Evolutionary conservation across 352 stramenopile genomes (phyloP).

Genomic region (Phytophthora ramorum): DNA sequence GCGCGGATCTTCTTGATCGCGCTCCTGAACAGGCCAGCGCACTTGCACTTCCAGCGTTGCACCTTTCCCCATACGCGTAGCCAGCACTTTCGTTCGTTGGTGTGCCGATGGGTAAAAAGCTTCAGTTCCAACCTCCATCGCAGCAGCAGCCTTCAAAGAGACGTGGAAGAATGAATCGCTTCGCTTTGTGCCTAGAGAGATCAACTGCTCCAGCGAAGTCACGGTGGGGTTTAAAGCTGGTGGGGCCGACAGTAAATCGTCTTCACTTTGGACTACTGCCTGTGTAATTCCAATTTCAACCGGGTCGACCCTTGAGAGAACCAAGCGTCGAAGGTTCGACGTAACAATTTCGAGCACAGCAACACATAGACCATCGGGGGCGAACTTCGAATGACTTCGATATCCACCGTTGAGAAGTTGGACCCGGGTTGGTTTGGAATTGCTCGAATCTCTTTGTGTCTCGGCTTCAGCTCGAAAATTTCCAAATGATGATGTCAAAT

Average conservation of each 20-base stretch:
- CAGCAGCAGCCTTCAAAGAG: constrained; percentile 84
- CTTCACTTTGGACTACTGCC: constrained; percentile 40
- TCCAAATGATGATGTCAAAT: constrained; percentile 29
- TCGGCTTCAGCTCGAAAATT: constrained; percentile 20
- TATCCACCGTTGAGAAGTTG: constrained; percentile 7
- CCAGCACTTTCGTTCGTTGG: constrained; percentile 82
- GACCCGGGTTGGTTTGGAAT: constrained; percentile 3
- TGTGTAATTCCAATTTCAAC: constrained; percentile 73
- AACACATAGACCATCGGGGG: constrained; percentile 73
- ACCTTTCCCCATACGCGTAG: constrained; percentile 83
- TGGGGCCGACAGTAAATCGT: constrained; percentile 60
- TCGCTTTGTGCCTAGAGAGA: constrained; percentile 81
- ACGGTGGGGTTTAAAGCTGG: constrained; percentile 74
- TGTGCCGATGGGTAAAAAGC: constrained; percentile 88
- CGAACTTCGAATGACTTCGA: constrained; percentile 30
- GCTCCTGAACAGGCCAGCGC: constrained; percentile 87
- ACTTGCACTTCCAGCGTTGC: constrained; percentile 88
- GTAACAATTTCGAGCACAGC: constrained; percentile 79
- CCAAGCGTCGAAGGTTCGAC: constrained; percentile 82
- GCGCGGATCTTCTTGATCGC: constrained; percentile 87
- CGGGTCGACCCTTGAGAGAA: constrained; percentile 81
- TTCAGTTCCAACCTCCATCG: constrained; percentile 87
- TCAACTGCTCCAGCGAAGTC: constrained; percentile 73
- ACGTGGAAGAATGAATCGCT: constrained; percentile 82
- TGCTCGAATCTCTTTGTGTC: not conserved